A percentile compares a stretch with the other conserved stretches of the same genome.
Evolutionary conservation across 805 yeast genomes (phyloP).

Genomic region (Myxozyma sirexii): DNA sequence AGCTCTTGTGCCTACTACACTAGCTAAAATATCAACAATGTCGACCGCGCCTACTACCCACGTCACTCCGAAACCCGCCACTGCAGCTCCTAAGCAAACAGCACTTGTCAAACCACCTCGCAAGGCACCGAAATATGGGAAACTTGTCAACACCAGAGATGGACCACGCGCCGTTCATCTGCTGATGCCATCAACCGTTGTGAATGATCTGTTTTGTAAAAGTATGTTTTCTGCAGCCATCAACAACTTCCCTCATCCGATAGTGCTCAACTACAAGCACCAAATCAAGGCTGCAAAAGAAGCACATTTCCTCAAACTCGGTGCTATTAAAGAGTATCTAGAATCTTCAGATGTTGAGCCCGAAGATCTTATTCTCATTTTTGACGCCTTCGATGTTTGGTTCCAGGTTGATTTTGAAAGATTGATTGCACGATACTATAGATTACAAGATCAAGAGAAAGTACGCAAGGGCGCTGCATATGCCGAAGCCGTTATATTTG

Average conservation of each 20-base stretch:
- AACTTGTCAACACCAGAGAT: background rate
- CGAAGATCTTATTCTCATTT: conserved; percentile 21
- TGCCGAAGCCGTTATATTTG: conserved; percentile 13
- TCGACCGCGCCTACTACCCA: no score
- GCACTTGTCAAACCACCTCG: background rate
- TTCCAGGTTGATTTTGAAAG: conserved; percentile 21
- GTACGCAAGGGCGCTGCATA: background rate
- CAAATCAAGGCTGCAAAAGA: conserved; percentile 1
- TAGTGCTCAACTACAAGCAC: conserved; percentile 22
- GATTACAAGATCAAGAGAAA: conserved; percentile 4
- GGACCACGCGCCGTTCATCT: conserved; percentile 9
- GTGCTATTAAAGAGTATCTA: conserved; percentile 26
- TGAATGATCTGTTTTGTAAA: conserved; percentile 11
- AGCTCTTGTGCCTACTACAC: no score
- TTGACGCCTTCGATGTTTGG: conserved; percentile 33
- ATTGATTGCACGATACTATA: conserved; percentile 15
- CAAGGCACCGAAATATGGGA: conserved; percentile 1
- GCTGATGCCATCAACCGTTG: conserved; percentile 4
- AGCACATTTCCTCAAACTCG: conserved; percentile 29
- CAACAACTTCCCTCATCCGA: conserved; percentile 30
- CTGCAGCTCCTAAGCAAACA: background rate
- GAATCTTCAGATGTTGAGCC: conserved; percentile 7
- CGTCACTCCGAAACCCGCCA: no score
- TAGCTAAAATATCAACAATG: no score
- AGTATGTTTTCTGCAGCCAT: conserved; percentile 23